Base-by-base conservation (phyloP, 805 yeast species). In the Starmerella bombicola region DNA sequence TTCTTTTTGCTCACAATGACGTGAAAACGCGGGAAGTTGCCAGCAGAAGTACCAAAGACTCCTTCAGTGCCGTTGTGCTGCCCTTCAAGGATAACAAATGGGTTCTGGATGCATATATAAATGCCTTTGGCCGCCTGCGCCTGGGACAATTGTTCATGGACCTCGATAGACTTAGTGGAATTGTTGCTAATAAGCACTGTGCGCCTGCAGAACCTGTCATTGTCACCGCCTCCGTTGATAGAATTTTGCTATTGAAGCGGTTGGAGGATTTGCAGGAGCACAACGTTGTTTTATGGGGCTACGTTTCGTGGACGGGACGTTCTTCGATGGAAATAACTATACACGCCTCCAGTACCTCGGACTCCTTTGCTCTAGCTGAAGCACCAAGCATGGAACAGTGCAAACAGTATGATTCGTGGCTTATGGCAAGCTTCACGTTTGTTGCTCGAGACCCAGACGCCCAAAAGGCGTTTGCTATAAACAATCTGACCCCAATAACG, bases 251-350 rank as follows among this genome's bases (percentile, higher is more conserved):
- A 74, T 74, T 84, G 44, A 80, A 80, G 60, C 77, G 84, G 51
- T 73, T 85, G 30, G 94, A 84, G 54, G 83, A 78, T 53, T 74
- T 85, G 46, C 67, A 69, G 41, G 73, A 75, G 47, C 78, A 71
- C 61, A 83, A 84, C 61, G 77, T 88, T 52, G 70, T 84, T 22
- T 63, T 86, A 46, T 85, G 91, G 23, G 97, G 97, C n/a, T 69
- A 77, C 38, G 95, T 85, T 32, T 78, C 93, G 7, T 86, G 93
- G 83, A 86, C 95, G 0, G 97, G 97, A 44, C 68, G 83, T 46
- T 81, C 94, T 1, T 85, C 95, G 1, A 86, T 86, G 95, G 96
- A 86, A 62, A 86, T 86, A 55, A 73, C 85, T 35, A 91, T 86
- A 52, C 80, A 76, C 55, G 97, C 95, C 2, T 80, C 83, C 48